Conservation (phyloP, 805 yeast species). For the Saturnispora kantuleensis region DNA sequence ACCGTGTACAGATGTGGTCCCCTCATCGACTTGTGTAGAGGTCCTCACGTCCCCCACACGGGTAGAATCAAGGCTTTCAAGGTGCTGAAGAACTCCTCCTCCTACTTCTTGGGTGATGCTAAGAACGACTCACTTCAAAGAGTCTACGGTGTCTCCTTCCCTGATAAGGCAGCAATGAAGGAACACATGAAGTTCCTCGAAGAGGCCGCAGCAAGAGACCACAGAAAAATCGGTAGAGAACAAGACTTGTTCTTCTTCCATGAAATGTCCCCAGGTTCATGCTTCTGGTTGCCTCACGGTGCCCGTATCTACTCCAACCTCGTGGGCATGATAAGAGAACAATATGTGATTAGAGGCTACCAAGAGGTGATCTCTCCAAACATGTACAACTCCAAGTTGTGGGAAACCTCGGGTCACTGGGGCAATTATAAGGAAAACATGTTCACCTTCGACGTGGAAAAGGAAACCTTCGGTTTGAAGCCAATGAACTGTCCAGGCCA, state of each 20-base stretch:
- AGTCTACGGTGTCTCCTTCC: slow-evolving; percentile 96
- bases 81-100: slow-evolving; percentile 88
- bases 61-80: slow-evolving; percentile 93
- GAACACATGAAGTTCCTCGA: slow-evolving; percentile 89
- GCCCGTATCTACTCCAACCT: slow-evolving; percentile 90
- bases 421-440: slow-evolving; percentile 93
- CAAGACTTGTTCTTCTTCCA: slow-evolving; percentile 93
- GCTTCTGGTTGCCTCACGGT: slow-evolving; percentile 99
- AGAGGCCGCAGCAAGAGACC: slow-evolving; percentile 94
- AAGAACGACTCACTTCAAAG: slow-evolving; percentile 93
- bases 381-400: slow-evolving; percentile 93
- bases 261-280: slow-evolving; percentile 96
- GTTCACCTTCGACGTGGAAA: slow-evolving; percentile 95
- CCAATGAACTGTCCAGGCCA: slow-evolving; percentile 73
- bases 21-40: slow-evolving; percentile 90
- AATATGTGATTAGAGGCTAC: slow-evolving; percentile 89
- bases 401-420: slow-evolving; percentile 99
- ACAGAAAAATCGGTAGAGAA: slow-evolving; percentile 91
- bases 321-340: slow-evolving; percentile 66
- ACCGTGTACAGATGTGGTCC: slow-evolving; percentile 98
- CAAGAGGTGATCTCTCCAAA: slow-evolving; percentile 99
- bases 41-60: slow-evolving; percentile 97
- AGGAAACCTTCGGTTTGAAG: slow-evolving; percentile 88
- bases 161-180: slow-evolving; percentile 92
- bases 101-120: slow-evolving; percentile 91